Base-by-base conservation (phyloP, 768 basidiomycete species). In the Rhodotorula diobovata region DNA sequence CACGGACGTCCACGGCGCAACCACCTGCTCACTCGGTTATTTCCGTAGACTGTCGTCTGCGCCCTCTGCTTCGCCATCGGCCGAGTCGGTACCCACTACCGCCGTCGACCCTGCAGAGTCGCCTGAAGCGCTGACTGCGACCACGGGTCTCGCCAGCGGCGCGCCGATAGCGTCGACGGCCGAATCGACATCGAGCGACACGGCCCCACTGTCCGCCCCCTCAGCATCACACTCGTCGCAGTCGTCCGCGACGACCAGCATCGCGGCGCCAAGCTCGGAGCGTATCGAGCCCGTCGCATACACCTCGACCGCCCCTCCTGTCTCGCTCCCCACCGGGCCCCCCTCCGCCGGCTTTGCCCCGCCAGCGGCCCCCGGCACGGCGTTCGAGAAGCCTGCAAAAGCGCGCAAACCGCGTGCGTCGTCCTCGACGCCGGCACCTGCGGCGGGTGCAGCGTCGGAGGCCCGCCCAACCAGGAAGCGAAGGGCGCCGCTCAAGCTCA, bases 381-480 rank as follows among this genome's bases (percentile, higher is more conserved):
- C 63, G 2, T 41, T 59, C 41, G 57, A 59, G 25, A 15, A 12
- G 39, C 39, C 39, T 1, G 21, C 32, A 2, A 57, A 57, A 25
- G 28, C 25, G 32, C 48, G 61, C 10, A 45, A 61, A 18, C 61
- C 32, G 4, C 61, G 61, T 12, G 23, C 61, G 2, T 37, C 61
- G 34, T 15, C 39, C 37, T 48, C 46, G 21, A 48, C 20, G 46
- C 46, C 46, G 8, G 46, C 21, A 21, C 30, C n/a, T 2, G 28
- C 53, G n/a, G 35, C 62, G 4, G 4, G 18, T 7, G 23, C 39
- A 15, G 30, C 62, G 10, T 21, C 30, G n/a, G 20, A 39, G 43
- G n/a, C n/a, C n/a, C 10, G 65, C 12, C 65, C 65, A 46, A 34
- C 58, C n/a, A 15, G 65, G 18, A 37, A 58, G n/a, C 28, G 65